Percentiles rank a stretch among this genome's conserved stretches.
phyloP scores from a whole-genome alignment of 1,284 basidiomycete species.

The Cutaneotrichosporon daszewskae region DNA sequence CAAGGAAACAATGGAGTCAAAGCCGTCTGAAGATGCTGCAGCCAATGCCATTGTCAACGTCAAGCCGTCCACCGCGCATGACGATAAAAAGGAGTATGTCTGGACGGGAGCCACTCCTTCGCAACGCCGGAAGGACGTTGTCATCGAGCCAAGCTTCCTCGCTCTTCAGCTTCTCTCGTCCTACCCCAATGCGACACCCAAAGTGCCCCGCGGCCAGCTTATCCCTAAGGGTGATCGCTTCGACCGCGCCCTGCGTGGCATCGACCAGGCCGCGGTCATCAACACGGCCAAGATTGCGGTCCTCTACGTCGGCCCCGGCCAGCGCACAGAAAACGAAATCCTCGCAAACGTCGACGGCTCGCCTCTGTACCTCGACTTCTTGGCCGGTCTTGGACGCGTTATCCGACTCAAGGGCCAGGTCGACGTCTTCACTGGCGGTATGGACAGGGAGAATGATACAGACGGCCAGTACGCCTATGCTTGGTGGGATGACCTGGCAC shows the following conservation, averaged over 20 bases:
- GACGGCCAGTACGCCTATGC: conserved; percentile 85
- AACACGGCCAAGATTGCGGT: conserved; percentile 97
- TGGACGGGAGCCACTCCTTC: conserved; percentile 80
- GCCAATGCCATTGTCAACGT: conserved; percentile 10
- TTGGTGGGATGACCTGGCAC: conserved; percentile 97
- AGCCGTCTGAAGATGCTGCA: neutral
- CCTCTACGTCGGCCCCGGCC: conserved; percentile 90
- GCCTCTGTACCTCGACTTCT: conserved; percentile 86
- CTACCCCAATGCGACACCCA: conserved; percentile 56
- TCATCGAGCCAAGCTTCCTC: conserved; percentile 80
- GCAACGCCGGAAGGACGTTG: conserved; percentile 75
- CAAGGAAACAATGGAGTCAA: neutral
- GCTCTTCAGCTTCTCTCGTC: conserved; percentile 74
- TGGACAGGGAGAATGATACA: conserved; percentile 77
- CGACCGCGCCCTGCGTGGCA: conserved; percentile 60
- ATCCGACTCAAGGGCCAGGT: conserved; percentile 85
- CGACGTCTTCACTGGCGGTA: conserved; percentile 90
- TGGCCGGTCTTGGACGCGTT: conserved; percentile 80
- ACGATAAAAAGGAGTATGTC: conserved; percentile 53
- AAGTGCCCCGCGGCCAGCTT: conserved; percentile 42
- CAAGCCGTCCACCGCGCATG: neutral
- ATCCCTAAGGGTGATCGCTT: conserved; percentile 54
- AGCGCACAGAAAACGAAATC: conserved; percentile 78
- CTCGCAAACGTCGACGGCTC: conserved; percentile 88
- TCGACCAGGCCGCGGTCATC: conserved; percentile 88